Evolutionary conservation across 371 early-diverging fungal genomes (phyloP), one percentile per base, ranked within the genome.

Genomic region (Apophysomyces variabilis): DNA sequence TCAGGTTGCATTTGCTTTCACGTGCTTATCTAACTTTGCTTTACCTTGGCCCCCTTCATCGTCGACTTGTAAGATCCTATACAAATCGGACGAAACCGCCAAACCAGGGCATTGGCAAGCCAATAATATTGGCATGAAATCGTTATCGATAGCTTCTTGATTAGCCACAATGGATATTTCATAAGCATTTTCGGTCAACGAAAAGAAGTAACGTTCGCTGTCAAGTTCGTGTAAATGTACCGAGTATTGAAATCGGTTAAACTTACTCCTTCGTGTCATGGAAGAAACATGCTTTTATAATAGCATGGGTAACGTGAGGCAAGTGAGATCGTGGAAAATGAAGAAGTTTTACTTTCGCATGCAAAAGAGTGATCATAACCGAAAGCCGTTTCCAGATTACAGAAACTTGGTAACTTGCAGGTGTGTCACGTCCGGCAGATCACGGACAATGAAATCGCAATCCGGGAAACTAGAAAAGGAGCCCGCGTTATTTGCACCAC

Each of bases 131-230:
- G 79, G 82, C 64, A 86, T 57, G 64, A 85, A 84, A 38, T 82
- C 87, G 38, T 78, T 69, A 39, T 87, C 82, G 63, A 87, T 80
- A 36, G 79, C 72, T 12, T 80, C 75, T 47, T 82, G 77, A 47
- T 85, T 89, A 1, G 88, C 89, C 16, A 90, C 83, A 62, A 92
- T 82, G 44, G 90, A 89, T 16, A 91, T 82, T 64, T 92, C 92
- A 61, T 88, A 84, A 6, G 89, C 79, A 73, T 91, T 92, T 67
- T 92, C 91, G 7, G 92, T 91, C 66, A 87, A 87, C 16, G 84
- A 85, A 68, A 92, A 92, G 61, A 92, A 87, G 35, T 84, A 82
- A n/a, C 82, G 82, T 5, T 78, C 68, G 61, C 88, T 89, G 64
- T 18, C 61, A 38, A 46, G 41, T 66, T 32, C 36, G 14, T 35